A percentile compares a stretch with the other conserved stretches of the same genome.
Evolutionary conservation across 129 eudicot genomes (phyloP).

Genomic region (Helichrysum umbraculigerum): DNA sequence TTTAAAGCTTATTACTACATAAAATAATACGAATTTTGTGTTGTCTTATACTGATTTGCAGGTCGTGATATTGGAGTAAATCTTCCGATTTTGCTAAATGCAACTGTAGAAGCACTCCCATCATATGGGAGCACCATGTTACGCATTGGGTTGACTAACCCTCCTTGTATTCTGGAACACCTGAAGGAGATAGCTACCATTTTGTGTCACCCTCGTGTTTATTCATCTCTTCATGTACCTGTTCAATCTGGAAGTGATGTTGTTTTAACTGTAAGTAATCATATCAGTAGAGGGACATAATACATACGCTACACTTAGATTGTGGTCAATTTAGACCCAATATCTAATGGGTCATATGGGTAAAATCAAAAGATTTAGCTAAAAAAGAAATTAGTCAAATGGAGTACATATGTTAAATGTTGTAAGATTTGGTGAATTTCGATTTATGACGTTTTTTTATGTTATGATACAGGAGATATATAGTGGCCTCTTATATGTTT

Average conservation of each 20-base stretch:
- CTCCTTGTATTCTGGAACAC: conserved; percentile 96
- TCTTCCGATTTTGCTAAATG: conserved; percentile 80
- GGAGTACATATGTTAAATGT: background rate
- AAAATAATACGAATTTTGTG: background rate
- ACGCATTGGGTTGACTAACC: conserved; percentile 97
- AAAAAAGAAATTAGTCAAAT: background rate
- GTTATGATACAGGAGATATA: no score
- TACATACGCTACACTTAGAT: background rate
- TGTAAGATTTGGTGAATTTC: no score
- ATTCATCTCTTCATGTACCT: conserved; percentile 96
- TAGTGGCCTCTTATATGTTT: no score
- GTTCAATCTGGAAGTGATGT: conserved; percentile 97
- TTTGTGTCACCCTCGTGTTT: conserved; percentile 81
- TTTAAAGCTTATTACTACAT: background rate
- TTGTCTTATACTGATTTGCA: conserved; percentile 33
- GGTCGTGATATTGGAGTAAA: conserved; percentile 98
- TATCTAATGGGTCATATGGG: background rate
- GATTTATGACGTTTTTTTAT: no score
- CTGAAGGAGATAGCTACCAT: conserved; percentile 90
- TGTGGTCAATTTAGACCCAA: background rate
- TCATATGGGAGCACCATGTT: conserved; percentile 92
- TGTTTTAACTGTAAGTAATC: conserved; percentile 63
- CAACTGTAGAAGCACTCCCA: conserved; percentile 80
- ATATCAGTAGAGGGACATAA: background rate
- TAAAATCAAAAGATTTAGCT: background rate